Percentiles rank a stretch among this genome's conserved stretches.
Evolutionary conservation across 495 filamentous ascomycete species (phyloP).

Genomic region (Astrothelium macrocarpum): DNA sequence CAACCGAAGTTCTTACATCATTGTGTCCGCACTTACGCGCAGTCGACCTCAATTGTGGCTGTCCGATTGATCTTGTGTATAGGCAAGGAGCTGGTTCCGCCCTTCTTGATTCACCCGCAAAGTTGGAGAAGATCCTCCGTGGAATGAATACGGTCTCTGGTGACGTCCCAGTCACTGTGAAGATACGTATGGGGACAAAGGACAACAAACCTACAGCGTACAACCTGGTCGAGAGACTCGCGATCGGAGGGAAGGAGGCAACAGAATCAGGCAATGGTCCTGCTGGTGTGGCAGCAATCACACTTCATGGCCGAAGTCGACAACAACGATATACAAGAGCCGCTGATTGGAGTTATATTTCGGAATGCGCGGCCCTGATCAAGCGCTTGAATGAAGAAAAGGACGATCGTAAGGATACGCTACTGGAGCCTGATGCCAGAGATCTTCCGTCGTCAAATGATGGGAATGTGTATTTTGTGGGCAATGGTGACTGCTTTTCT

Average conservation of each 20-base stretch:
- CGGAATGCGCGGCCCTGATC: conserved; percentile 77
- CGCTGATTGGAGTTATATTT: conserved; percentile 90
- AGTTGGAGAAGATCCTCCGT: conserved; percentile 81
- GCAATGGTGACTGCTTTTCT: conserved; percentile 93
- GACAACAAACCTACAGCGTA: conserved; percentile 69
- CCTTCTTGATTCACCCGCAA: conserved; percentile 72
- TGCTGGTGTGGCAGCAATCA: conserved; percentile 80
- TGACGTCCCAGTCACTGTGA: conserved; percentile 81
- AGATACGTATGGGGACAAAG: conserved; percentile 86
- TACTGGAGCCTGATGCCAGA: conserved; percentile 56
- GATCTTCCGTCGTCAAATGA: conserved; percentile 43
- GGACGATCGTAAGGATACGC: conserved; percentile 60
- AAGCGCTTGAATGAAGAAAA: conserved; percentile 59
- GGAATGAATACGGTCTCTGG: conserved; percentile 90
- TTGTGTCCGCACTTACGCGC: conserved; percentile 73
- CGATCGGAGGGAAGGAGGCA: conserved; percentile 63
- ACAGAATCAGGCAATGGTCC: conserved; percentile 51
- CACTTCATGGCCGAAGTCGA: conserved; percentile 82
- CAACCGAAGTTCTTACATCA: conserved; percentile 67
- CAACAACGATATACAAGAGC: conserved; percentile 86
- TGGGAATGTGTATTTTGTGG: conserved; percentile 72
- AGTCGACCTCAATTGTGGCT: conserved; percentile 92
- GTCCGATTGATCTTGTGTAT: conserved; percentile 88
- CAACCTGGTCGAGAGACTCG: conserved; percentile 72
- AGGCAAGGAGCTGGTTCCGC: conserved; percentile 83